Conservation (phyloP, 169 alveolate genomes). For the Babesia sp. region DNA sequence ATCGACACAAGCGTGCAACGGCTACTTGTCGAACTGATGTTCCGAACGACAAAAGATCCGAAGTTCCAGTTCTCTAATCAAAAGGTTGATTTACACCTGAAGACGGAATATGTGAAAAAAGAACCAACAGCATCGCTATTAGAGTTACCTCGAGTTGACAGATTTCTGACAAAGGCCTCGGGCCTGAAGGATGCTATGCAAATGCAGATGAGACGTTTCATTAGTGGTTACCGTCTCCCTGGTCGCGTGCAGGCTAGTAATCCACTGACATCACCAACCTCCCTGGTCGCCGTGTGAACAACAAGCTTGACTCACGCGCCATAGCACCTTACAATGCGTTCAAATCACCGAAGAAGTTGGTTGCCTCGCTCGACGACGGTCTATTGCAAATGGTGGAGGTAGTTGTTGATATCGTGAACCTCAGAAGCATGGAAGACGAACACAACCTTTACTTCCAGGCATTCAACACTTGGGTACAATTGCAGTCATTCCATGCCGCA, state of each 20-base stretch:
- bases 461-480: slow-evolving; percentile 55
- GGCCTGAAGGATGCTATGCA: not conserved
- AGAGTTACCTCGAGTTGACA: slow-evolving; percentile 1
- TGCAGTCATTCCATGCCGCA: slow-evolving; percentile 48
- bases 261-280: too few species aligned
- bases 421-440: slow-evolving; percentile 1
- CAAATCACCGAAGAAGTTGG: slow-evolving; percentile 27
- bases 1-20: slow-evolving; percentile 63
- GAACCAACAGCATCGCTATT: not conserved
- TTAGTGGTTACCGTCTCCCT: slow-evolving; percentile 62
- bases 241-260: too few species aligned
- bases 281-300: slow-evolving; percentile 45
- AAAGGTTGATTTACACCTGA: slow-evolving; percentile 41
- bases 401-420: slow-evolving; percentile 35
- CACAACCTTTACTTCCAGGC: slow-evolving; percentile 44
- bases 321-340: slow-evolving; percentile 60
- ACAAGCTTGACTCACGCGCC: not conserved
- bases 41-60: slow-evolving; percentile 44
- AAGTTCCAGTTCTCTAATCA: slow-evolving; percentile 24
- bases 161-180: not conserved
- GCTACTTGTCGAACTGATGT: slow-evolving; percentile 45
- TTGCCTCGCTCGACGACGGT: slow-evolving; percentile 48
- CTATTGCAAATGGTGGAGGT: slow-evolving; percentile 35
- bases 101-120: slow-evolving; percentile 29
- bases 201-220: slow-evolving; percentile 7